Evolutionary conservation across 441 rosid species (phyloP), one percentile per base, ranked within the genome.

Genomic region (Adansonia madagascariensis): DNA sequence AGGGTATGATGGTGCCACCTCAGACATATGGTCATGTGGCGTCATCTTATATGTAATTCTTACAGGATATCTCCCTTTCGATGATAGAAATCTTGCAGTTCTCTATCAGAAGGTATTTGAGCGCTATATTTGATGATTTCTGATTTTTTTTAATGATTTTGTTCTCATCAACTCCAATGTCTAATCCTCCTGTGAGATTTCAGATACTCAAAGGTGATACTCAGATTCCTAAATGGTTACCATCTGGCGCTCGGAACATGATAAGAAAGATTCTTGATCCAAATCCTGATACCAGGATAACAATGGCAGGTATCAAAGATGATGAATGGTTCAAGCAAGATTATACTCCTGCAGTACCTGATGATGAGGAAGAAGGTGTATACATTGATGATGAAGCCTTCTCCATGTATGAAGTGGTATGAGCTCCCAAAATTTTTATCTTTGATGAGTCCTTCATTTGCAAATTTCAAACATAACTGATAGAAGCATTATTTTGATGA

Each of bases 11-110:
- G 98, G 98, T 76, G 91, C 97, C 75, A 85, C 97, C 43, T 90
- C 98, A 11, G 99, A 95, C 82, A 84, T 90, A 76, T 94, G 99
- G 99, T 95, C 98, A 0, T 94, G 97, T 49, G 99, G 99, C 14
- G 97, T 95, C 55, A 91, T 95, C 82, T 83, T 95, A 63, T 96
- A 92, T 22, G 97, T 92, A 24, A 88, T 94, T 79, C 89, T 96
- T 63, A 94, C 90, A 0, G 98, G 97, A 60, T 91, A 84, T 79
- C 95, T 94, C 74, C 98, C 99, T 39, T 94, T 92, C 7, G 97
- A 96, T 59, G 99, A 94, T 73, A 86, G 98, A 82, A 94, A 94
- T 80, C 97, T 94, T 31, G 97, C 91, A 12, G 98, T 92, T 82
- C 91, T 94, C 59, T 94, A 92, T 81, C 97, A 92, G 65, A 96